Evolutionary conservation across 1,284 basidiomycete genomes (phyloP).

Genomic region (Xerocomus amazonicus): DNA sequence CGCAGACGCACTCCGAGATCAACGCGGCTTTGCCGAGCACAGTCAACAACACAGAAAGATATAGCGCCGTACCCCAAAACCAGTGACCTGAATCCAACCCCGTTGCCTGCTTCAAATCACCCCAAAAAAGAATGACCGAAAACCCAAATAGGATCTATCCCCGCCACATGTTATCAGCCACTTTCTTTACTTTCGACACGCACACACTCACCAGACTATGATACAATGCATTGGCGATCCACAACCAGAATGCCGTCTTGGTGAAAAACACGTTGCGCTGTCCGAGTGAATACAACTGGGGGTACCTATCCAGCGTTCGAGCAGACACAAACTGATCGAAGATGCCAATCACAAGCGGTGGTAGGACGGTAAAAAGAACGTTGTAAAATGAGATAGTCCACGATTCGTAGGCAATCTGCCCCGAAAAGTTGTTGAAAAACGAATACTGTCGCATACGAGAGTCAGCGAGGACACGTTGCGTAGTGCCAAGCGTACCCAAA

Average conservation of each 20-base stretch:
- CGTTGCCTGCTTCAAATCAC: slow-evolving; percentile 75
- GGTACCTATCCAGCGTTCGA: slow-evolving; percentile 94
- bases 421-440: slow-evolving; percentile 98
- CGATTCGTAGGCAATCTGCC: slow-evolving; percentile 96
- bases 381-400: slow-evolving; percentile 97
- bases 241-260: slow-evolving; percentile 90
- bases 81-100: slow-evolving; percentile 91
- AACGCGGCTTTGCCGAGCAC: slow-evolving; percentile 97
- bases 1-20: slow-evolving; percentile 83
- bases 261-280: slow-evolving; percentile 93
- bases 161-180: neutral
- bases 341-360: slow-evolving; percentile 95
- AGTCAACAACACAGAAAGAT: slow-evolving; percentile 89
- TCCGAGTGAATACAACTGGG: slow-evolving; percentile 91
- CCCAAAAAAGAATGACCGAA: slow-evolving; percentile 89
- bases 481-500: slow-evolving; percentile 66
- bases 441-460: slow-evolving; percentile 66
- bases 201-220: slow-evolving; percentile 74
- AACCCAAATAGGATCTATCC: slow-evolving; percentile 82
- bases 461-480: neutral
- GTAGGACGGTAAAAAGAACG: slow-evolving; percentile 91
- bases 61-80: slow-evolving; percentile 98
- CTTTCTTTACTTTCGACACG: neutral
- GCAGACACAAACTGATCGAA: slow-evolving; percentile 99
- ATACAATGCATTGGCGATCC: slow-evolving; percentile 92